Base-by-base conservation (phyloP, 1,284 basidiomycete genomes). In the Microbotryum silenes-acaulis region DNA sequence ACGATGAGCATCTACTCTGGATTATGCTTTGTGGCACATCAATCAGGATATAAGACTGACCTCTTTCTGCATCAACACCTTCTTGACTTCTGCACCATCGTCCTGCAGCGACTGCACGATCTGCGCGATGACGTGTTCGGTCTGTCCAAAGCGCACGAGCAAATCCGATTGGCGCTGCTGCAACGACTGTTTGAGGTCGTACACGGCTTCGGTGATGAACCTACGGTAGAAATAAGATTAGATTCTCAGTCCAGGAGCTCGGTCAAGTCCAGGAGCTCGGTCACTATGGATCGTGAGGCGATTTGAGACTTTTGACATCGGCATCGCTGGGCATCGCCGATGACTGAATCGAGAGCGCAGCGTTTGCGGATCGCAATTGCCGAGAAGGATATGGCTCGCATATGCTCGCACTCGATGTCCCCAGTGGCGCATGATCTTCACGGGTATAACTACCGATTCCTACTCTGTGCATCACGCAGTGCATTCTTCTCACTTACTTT, bases 201-300 rank as follows among this genome's bases (percentile, higher is more conserved):
- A 81, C 1, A 82, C 78, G 5, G 77, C 75, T 67, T 81, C 78
- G 2, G 78, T 73, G 53, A 81, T 70, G 71, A 81, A 81, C 56
- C 77, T 74, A 51, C 25, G 33, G 3, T 71, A 10, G 31, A 31
- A n/a, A 31, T 10, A 31, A 10, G 31, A 31, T 7, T 42, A 16
- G 3, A 16, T 18, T 42, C 2, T 18, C 37, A 42, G 37, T 18
- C 37, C 16, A 6, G 12, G n/a, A n/a, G n/a, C n/a, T n/a, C n/a
- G n/a, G n/a, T n/a, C n/a, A n/a, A n/a, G n/a, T n/a, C n/a, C n/a
- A n/a, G n/a, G n/a, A n/a, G 37, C 37, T 42, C 37, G 16, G 37
- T 42, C 5, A 42, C 37, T 18, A 16, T 42, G 37, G 37, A 42
- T 42, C 12, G 37, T 42, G 14, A 12, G 37, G 37, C 37, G 37